A percentile compares a stretch with the other conserved stretches of the same genome.
These are phyloP conservation scores for Reticulascus tulasneorum DNA, from an alignment of 2,329 filamentous ascomycete genomes.

Conservation along the genomic window DNA sequence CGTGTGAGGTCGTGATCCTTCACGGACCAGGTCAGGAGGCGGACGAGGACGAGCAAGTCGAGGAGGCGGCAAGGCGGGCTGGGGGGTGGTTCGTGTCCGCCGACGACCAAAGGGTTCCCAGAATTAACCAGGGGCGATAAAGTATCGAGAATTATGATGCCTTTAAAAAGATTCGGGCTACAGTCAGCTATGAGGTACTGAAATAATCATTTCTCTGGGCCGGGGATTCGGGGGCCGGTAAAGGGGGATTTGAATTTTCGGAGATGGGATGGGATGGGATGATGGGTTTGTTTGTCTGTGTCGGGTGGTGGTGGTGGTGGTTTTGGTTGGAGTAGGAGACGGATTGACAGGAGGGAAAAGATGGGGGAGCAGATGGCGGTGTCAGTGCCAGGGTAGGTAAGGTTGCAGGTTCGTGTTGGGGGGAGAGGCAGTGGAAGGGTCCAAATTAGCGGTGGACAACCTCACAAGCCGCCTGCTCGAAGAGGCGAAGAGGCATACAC, in stretches of 20 bases:
- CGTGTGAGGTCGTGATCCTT: constrained; percentile 20
- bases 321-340: constrained; percentile 8
- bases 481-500: constrained; percentile 7
- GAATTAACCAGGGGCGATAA: constrained; percentile 8
- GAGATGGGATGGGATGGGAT: constrained; percentile 9
- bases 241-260: constrained; percentile 9
- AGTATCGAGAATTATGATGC: constrained; percentile 8
- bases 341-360: constrained; percentile 10
- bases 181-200: constrained; percentile 11
- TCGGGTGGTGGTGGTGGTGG: constrained; percentile 2
- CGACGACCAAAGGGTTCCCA: too few relatives aligned
- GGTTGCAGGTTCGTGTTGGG: too few relatives aligned
- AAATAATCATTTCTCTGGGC: constrained; percentile 13
- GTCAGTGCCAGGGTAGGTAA: constrained; percentile 12
- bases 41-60: too few relatives aligned
- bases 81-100: not conserved
- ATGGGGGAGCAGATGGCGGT: constrained; percentile 15
- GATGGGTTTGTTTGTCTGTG: constrained; percentile 5
- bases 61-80: constrained; percentile 1
- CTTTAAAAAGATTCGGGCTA: constrained; percentile 7
- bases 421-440: constrained; percentile 12
- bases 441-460: constrained; percentile 11
- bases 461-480: constrained; percentile 12
- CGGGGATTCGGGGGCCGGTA: constrained; percentile 9
- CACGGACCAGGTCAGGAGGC: constrained; percentile 20